phyloP scores from a whole-genome alignment of 257 asterid genomes.

The Capsicum baccatum region DNA sequence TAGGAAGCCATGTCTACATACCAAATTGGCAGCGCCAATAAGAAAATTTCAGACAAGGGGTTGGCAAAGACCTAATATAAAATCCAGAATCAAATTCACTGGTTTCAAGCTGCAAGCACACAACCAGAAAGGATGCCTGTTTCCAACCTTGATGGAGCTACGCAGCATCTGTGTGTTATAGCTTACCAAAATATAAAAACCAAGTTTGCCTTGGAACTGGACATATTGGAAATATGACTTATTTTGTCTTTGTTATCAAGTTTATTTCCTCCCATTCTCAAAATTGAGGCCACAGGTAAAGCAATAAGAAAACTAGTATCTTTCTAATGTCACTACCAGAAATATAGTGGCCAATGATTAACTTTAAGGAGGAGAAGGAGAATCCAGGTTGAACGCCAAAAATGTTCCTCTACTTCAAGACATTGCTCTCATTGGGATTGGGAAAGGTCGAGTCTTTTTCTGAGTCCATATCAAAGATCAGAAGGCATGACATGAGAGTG shows the following conservation, averaged over 20 bases:
- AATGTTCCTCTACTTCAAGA: constrained; percentile 10
- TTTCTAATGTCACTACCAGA: constrained; percentile 6
- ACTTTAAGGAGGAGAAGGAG: neutral
- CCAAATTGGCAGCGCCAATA: neutral
- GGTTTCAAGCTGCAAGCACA: constrained; percentile 20
- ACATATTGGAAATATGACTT: neutral
- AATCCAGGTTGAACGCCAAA: constrained; percentile 16
- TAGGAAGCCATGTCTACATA: constrained; percentile 23
- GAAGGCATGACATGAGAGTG: neutral
- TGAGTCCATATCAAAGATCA: constrained; percentile 6
- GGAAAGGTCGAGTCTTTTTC: too few species aligned
- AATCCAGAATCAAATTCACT: constrained; percentile 1
- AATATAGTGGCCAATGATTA: neutral
- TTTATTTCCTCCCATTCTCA: neutral
- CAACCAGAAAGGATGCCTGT: neutral
- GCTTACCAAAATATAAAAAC: neutral
- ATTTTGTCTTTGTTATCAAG: neutral
- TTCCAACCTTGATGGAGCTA: constrained; percentile 14
- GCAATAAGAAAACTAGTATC: neutral
- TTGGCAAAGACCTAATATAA: constrained; percentile 1
- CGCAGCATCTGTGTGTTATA: neutral
- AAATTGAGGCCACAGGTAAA: neutral
- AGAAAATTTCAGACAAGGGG: neutral
- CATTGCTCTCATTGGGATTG: neutral
- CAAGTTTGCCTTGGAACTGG: neutral